Evolutionary conservation across 2,329 filamentous ascomycete genomes (phyloP).

Genomic region (Davidsoniella eucalypti): DNA sequence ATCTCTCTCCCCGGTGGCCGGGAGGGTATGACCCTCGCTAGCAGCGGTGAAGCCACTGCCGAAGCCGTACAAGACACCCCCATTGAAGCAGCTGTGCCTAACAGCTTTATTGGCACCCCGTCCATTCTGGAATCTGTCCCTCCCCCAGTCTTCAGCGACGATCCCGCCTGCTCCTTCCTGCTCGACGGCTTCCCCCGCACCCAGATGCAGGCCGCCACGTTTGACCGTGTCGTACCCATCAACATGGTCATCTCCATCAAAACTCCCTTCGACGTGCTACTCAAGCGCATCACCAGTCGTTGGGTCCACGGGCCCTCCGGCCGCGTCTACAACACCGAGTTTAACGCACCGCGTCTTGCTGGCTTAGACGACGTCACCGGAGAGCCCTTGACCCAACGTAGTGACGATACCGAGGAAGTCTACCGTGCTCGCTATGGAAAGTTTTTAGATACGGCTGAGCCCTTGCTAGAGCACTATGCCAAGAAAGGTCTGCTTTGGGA

Average conservation of each 20-base stretch:
- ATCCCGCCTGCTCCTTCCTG: conserved; percentile 74
- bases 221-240: conserved; percentile 76
- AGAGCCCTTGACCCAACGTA: conserved; percentile 63
- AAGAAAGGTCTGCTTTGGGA: conserved; percentile 70
- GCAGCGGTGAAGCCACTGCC: conserved; percentile 18
- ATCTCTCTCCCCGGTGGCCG: conserved; percentile 35
- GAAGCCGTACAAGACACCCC: conserved; percentile 15
- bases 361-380: conserved; percentile 85
- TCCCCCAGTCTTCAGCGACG: conserved; percentile 38
- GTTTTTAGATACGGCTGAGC: conserved; percentile 75
- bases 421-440: conserved; percentile 67
- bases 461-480: conserved; percentile 78
- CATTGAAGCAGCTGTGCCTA: conserved; percentile 21
- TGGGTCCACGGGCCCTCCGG: conserved; percentile 91
- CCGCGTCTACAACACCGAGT: conserved; percentile 86
- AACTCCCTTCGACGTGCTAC: conserved; percentile 72
- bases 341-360: conserved; percentile 66
- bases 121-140: conserved; percentile 22
- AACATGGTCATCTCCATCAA: conserved; percentile 80
- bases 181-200: conserved; percentile 94
- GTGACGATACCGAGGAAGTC: conserved; percentile 74
- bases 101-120: conserved; percentile 22
- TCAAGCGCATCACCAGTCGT: conserved; percentile 76
- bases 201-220: conserved; percentile 56
- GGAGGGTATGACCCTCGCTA: conserved; percentile 5